A percentile compares a stretch with the other conserved stretches of the same genome.
Evolutionary conservation across 495 filamentous ascomycete genomes (phyloP).

Genomic region (Hyaloscypha finlandica): DNA sequence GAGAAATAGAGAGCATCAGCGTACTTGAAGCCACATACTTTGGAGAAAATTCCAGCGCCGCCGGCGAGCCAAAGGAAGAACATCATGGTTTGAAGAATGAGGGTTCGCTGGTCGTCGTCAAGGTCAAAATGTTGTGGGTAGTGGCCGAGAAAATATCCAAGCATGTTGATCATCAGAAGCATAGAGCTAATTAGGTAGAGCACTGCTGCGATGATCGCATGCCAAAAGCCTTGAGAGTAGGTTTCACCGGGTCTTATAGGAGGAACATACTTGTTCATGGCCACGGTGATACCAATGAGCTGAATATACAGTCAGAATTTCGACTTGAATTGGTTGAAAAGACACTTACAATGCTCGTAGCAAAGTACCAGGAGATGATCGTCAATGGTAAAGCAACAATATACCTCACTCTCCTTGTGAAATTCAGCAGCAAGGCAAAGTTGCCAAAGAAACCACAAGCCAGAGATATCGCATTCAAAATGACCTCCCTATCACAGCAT

Average conservation of each 20-base stretch:
- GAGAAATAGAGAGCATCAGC: slow-evolving; percentile 72
- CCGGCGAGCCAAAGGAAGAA: slow-evolving; percentile 72
- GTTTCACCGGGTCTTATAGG: slow-evolving; percentile 58
- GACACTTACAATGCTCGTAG: slow-evolving; percentile 62
- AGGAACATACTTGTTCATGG: slow-evolving; percentile 61
- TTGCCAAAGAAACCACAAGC: slow-evolving; percentile 69
- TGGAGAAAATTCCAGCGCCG: slow-evolving; percentile 63
- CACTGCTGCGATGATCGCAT: slow-evolving; percentile 68
- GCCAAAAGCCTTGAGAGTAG: slow-evolving; percentile 78
- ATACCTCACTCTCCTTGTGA: slow-evolving; percentile 72
- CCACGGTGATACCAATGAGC: slow-evolving; percentile 61
- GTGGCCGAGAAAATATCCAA: slow-evolving; percentile 74
- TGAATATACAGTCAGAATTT: slow-evolving; percentile 29
- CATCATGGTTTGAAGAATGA: slow-evolving; percentile 78
- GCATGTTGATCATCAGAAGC: slow-evolving; percentile 74
- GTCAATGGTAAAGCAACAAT: slow-evolving; percentile 71
- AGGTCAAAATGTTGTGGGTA: slow-evolving; percentile 76
- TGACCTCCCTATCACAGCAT: slow-evolving; percentile 39
- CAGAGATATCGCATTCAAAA: slow-evolving; percentile 67
- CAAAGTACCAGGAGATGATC: slow-evolving; percentile 68
- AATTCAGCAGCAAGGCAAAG: slow-evolving; percentile 74
- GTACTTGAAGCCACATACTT: slow-evolving; percentile 66
- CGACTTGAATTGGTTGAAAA: slow-evolving; percentile 2
- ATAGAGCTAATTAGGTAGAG: slow-evolving; percentile 66
- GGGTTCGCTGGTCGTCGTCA: slow-evolving; percentile 71